These are phyloP conservation scores for Globisporangium ultimum DNA, from an alignment of 352 stramenopile genomes.

Conservation along the genomic window DNA sequence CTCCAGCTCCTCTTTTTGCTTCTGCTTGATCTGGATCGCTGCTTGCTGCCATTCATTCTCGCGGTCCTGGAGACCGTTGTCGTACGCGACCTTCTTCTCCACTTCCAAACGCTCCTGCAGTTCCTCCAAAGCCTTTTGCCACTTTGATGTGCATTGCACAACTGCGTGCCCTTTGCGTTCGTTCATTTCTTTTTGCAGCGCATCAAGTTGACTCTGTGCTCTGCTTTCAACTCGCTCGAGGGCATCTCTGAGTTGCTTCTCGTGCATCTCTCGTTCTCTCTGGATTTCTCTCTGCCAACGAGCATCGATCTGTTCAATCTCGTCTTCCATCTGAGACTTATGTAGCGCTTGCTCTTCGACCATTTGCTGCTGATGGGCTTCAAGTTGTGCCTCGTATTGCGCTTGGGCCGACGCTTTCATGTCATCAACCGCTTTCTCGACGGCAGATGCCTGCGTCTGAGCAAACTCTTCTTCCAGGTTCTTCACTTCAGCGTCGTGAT, in stretches of 20 bases:
- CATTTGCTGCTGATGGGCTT: slow-evolving; percentile 4
- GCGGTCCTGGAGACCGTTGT: slow-evolving; percentile 58
- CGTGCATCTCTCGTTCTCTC: slow-evolving; percentile 19
- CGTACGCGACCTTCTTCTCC: slow-evolving; percentile 61
- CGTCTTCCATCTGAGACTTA: slow-evolving; percentile 24
- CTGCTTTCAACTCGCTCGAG: slow-evolving; percentile 32
- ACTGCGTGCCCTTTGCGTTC: slow-evolving; percentile 53
- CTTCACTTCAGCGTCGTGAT: background rate
- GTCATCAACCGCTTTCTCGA: slow-evolving; percentile 5
- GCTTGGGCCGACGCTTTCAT: background rate
- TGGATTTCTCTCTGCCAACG: slow-evolving; percentile 38
- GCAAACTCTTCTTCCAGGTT: background rate
- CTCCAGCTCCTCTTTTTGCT: slow-evolving; percentile 67
- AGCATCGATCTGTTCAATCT: slow-evolving; percentile 17
- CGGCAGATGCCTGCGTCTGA: background rate
- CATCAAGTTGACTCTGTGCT: slow-evolving; percentile 27
- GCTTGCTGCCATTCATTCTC: slow-evolving; percentile 78
- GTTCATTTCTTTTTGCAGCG: slow-evolving; percentile 60
- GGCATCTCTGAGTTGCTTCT: slow-evolving; percentile 29
- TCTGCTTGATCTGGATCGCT: slow-evolving; percentile 64
- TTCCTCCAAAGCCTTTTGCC: slow-evolving; percentile 65
- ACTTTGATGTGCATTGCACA: slow-evolving; percentile 66
- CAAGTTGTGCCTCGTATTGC: background rate
- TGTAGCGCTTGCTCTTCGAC: slow-evolving; percentile 12
- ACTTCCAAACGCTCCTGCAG: slow-evolving; percentile 57